Evolutionary conservation across 1,139 yeast species (phyloP), one percentile per base, ranked within the genome.

Genomic region (Lodderomyces jiufengensis): DNA sequence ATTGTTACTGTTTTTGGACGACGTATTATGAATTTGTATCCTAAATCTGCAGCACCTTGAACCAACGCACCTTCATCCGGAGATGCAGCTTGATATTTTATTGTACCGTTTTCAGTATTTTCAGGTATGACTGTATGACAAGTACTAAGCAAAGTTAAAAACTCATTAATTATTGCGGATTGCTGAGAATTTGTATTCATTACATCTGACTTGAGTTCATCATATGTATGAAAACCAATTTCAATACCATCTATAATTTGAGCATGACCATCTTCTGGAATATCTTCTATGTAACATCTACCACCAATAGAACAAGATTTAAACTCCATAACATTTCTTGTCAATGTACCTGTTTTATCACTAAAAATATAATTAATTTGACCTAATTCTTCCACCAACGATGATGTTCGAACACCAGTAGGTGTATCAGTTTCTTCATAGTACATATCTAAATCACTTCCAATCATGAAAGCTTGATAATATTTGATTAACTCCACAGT

Each of bases 21-120:
- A 63, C 98, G 84, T 32, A 88, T 78, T 9, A 76, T 73, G 55
- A 94, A 94, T 46, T 75, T 81, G 56, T 84, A 92, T 0, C 97
- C 97, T 37, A 92, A 67, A 50, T 70, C 72, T 1, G 66, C 94
- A 13, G 97, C 98, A 40, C 98, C 98, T 50, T 92, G 90, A 3
- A 94, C 99, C 44, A 94, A 69, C 0, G 99, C 99, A 39, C 98
- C 98, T 66, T 94, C 98, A 63, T 94, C 99, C 1, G 98, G 98
- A 2, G 97, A 90, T 0, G 98, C 97, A 1, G 99, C 98, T 62
- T 94, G 98, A 55, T 94, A 94, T 56, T 86, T 90, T 47, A 92
- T 82, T 1, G 68, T 52, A 4, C 29, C 31, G 0, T 84, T 84
- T 2, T 72, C 80, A 41, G 73, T 73, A 12, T 75, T 70, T 57